phyloP scores from a whole-genome alignment of 768 basidiomycete species.

The Pleurotus tuber-regium region DNA sequence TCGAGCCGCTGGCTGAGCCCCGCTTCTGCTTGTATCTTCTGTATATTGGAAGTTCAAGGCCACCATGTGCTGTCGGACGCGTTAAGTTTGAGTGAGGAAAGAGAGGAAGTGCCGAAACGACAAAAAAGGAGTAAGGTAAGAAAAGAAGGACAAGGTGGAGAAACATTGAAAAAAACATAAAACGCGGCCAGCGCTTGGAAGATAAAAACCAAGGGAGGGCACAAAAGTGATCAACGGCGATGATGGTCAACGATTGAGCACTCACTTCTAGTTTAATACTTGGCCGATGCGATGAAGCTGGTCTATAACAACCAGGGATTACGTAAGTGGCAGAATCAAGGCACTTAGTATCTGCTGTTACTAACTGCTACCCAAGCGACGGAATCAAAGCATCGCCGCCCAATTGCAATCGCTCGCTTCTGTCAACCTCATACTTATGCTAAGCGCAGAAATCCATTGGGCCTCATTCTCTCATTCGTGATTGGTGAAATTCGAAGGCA shows the following conservation, averaged over 20 bases:
- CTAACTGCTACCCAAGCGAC: too few species aligned
- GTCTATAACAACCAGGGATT: neutral
- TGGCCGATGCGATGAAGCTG: neutral
- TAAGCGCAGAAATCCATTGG: too few species aligned
- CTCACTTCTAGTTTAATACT: neutral
- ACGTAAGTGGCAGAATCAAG: neutral
- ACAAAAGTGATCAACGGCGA: neutral
- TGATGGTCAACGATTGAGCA: neutral
- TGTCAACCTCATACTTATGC: too few species aligned
- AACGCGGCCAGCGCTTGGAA: conserved; percentile 6
- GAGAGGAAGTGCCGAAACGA: neutral
- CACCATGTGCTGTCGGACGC: neutral
- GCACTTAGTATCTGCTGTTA: too few species aligned
- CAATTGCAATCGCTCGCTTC: too few species aligned
- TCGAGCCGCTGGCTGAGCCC: conserved; percentile 2
- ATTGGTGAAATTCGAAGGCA: too few species aligned
- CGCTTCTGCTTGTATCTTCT: neutral
- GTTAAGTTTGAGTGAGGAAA: neutral
- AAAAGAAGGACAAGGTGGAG: neutral
- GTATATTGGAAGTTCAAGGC: neutral
- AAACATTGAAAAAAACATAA: conserved; percentile 1
- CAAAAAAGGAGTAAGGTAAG: neutral
- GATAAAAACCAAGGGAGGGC: conserved; percentile 1
- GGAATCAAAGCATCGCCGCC: too few species aligned
- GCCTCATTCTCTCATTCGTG: too few species aligned